A percentile compares a stretch with the other conserved stretches of the same genome.
Conservation (phyloP, 192 early-diverging fungal species). For the Coemansia sp. region DNA sequence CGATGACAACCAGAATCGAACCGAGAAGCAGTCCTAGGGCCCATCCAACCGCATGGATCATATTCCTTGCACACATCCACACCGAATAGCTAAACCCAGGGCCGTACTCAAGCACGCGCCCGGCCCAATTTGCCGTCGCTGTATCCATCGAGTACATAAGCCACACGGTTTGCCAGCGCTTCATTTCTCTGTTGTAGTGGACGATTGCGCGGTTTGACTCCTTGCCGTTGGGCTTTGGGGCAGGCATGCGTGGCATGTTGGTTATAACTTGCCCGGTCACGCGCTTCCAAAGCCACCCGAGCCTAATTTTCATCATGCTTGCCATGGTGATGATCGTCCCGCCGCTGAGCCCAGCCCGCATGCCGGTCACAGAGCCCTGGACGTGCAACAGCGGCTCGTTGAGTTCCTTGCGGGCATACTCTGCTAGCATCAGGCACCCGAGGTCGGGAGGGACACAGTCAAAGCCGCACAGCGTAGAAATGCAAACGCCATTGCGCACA, state of each 20-base stretch:
- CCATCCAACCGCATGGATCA: slow-evolving; percentile 44
- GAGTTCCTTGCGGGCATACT: slow-evolving; percentile 49
- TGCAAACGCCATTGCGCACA: slow-evolving; percentile 54
- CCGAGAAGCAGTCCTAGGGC: slow-evolving; percentile 35
- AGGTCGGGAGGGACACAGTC: slow-evolving; percentile 89
- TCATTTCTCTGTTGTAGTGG: slow-evolving; percentile 33
- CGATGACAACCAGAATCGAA: slow-evolving; percentile 29
- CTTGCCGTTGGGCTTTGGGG: neutral
- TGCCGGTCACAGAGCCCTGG: slow-evolving; percentile 53
- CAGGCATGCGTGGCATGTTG: neutral
- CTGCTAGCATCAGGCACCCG: slow-evolving; percentile 68
- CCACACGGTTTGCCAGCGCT: slow-evolving; percentile 50
- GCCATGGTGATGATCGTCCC: slow-evolving; percentile 56
- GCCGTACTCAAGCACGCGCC: slow-evolving; percentile 46
- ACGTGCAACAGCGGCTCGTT: slow-evolving; percentile 51
- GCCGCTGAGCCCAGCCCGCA: slow-evolving; percentile 58
- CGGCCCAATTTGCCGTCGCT: slow-evolving; percentile 18
- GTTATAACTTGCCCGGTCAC: neutral
- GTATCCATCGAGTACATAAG: slow-evolving; percentile 38
- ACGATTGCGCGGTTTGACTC: slow-evolving; percentile 15
- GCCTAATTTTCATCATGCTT: slow-evolving; percentile 15
- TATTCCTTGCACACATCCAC: slow-evolving; percentile 48
- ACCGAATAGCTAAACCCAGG: slow-evolving; percentile 58
- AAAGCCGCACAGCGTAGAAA: slow-evolving; percentile 82
- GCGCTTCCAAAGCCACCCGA: neutral